Percentiles rank a stretch among this genome's conserved stretches.
phyloP scores from a whole-genome alignment of 345 rosid genomes.

The Streptanthus diversifolius region DNA sequence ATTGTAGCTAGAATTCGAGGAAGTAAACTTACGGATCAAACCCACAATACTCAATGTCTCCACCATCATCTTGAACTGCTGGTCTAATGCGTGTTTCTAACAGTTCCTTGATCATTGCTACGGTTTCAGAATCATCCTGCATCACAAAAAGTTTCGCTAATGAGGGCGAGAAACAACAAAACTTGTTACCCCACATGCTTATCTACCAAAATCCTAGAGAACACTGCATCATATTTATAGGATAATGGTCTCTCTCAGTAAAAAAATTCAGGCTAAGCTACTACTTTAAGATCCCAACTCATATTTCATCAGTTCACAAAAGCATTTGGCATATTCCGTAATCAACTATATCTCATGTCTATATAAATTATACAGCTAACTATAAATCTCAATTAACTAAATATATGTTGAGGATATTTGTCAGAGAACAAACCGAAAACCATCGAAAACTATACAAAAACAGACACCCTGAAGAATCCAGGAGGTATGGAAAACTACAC shows the following conservation, averaged over 20 bases:
- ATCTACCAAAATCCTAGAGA: not conserved
- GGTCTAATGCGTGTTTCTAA: slow-evolving; percentile 94
- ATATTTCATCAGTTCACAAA: not conserved
- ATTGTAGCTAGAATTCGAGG: not conserved
- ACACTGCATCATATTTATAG: not conserved
- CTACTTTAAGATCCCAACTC: not conserved
- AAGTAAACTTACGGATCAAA: slow-evolving; percentile 67
- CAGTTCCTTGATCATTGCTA: slow-evolving; percentile 95
- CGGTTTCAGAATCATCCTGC: slow-evolving; percentile 93
- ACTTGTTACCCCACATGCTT: not conserved
- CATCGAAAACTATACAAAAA: not conserved
- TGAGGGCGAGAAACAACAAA: not conserved
- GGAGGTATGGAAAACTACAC: not conserved
- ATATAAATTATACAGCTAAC: not conserved
- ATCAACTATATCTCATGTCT: not conserved
- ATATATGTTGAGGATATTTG: not conserved
- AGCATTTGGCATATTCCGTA: not conserved
- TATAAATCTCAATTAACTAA: not conserved
- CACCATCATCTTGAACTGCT: slow-evolving; percentile 97
- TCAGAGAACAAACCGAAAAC: not conserved
- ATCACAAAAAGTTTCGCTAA: not conserved
- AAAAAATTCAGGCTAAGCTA: not conserved
- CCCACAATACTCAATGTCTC: slow-evolving; percentile 87
- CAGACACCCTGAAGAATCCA: not conserved
- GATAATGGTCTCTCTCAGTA: not conserved